Base-by-base conservation (phyloP, 768 basidiomycete species). In the Kwoniella mangroviensis region DNA sequence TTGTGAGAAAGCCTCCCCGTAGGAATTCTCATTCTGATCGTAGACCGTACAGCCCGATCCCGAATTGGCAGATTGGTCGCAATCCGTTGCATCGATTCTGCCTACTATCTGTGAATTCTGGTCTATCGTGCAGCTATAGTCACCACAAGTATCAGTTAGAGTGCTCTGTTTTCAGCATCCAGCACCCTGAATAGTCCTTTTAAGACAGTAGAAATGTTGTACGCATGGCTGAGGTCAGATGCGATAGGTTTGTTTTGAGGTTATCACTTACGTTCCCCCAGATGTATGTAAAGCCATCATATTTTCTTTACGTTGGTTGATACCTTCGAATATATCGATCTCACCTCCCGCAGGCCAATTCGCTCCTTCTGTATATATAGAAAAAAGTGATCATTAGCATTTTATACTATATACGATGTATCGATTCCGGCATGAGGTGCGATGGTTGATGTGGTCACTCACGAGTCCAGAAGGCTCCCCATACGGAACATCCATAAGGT, bases 291-390 rank as follows among this genome's bases (percentile, higher is more conserved):
- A 84, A 0, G 92, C 86, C 86, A 90, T 88, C 78, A 91, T 90
- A 71, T 90, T 91, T 64, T 85, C 83, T 3, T 85, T 85, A 52
- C 87, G 86, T 59, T 87, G 79, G 82, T 94, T 94, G 71, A 94
- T 89, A 42, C 89, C 90, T 81, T 94, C 92, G 68, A 94, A 88
- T 11, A 90, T 91, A 81, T 94, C 93, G 70, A 91, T 90, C 78
- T 92, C 90, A 15, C 79, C 79, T 1, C 70, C 73, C 17, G 55
- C 24, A 41, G 76, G 77, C 79, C 78, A 75, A 58, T 70, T 70
- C 13, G 69, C 24, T 62, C 72, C 80, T 73, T 81, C 68, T 81
- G 61, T 4, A 24, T 17, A 41, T 17, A 17, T 28, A 15, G 5
- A 56, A 4, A 24, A 15, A 21, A 15, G 19, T 6, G 41, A 28